Evolutionary conservation across 352 stramenopile species (phyloP), one percentile per base, ranked within the genome.

Genomic region (Globisporangium nagaii): DNA sequence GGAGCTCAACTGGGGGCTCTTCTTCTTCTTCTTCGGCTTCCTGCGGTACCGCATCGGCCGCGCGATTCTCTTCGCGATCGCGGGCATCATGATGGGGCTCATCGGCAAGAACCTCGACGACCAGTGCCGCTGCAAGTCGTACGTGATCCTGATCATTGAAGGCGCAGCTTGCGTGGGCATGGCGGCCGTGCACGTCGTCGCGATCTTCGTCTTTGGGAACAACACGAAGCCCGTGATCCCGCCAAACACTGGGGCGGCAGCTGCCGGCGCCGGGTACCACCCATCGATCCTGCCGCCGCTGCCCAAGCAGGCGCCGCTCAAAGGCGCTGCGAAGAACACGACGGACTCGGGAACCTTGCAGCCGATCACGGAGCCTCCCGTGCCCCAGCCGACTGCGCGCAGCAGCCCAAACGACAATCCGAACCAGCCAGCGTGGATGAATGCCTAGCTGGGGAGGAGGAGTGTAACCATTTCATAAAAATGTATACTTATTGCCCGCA

Each of bases 1-100:
- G 6, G 81, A 91, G 64, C 62, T 63, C 50, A 72, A 76, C 43
- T 85, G 63, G 65, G 75, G 83, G 44, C 44, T 62, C 12, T 91
- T 90, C 54, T 90, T 86, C 71, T 88, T 83, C 61, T 76, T 89
- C 63, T 91, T 91, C 35, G 81, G 81, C 28, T 91, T 90, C 53
- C 70, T 91, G 63, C 75, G 81, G 13, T 91, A 90, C 48, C 81
- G 79, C 48, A 34, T 89, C 32, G 79, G 81, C 37, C 74, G 73
- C 9, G 69, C 73, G 3, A 63, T 71, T 24, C 53, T 90, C 35
- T 90, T 88, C 32, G 35, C 40, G 8, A 55, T 90, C 22, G 72
- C 76, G 13, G 81, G 79, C 50, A 68, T 83, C 62, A 85, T 89
- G 73, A 83, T 62, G 13, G 66, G 68, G 50, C 48, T 84, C 42